Percentiles rank a stretch among this genome's conserved stretches.
Conservation (phyloP, 2,329 filamentous ascomycete species). For the Sporothrix inflata region DNA sequence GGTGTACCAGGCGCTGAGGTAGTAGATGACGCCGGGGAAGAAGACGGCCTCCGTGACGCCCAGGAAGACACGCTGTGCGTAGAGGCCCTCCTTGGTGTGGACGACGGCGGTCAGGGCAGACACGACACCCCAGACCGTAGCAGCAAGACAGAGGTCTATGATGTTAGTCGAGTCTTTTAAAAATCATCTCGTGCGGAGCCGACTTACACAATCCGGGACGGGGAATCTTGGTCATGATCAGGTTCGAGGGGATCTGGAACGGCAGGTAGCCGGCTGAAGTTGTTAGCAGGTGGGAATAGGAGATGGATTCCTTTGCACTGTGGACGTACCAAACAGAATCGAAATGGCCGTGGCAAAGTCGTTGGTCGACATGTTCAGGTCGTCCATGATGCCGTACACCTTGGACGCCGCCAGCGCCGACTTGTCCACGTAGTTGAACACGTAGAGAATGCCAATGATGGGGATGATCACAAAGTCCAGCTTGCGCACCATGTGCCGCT, state of each 20-base stretch:
- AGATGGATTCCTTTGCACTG: no score
- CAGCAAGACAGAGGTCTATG: conserved; percentile 23
- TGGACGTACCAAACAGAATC: conserved; percentile 65
- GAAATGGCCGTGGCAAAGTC: conserved; percentile 65
- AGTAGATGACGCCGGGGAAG: conserved; percentile 16
- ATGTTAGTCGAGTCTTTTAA: not conserved
- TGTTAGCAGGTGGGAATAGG: not conserved
- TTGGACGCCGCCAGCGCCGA: conserved; percentile 31
- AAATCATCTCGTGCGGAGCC: no score
- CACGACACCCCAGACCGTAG: conserved; percentile 30
- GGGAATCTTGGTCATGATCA: conserved; percentile 39
- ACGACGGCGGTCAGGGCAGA: not conserved
- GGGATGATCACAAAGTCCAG: conserved; percentile 31
- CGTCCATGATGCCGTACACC: conserved; percentile 30
- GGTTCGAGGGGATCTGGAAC: conserved; percentile 63
- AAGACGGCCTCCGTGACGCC: conserved; percentile 20
- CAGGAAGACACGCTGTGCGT: conserved; percentile 32
- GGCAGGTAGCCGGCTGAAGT: conserved; percentile 59
- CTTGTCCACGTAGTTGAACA: conserved; percentile 34
- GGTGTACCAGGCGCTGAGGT: conserved; percentile 29
- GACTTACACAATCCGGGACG: conserved; percentile 27
- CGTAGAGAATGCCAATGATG: conserved; percentile 27
- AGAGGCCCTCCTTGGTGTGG: conserved; percentile 27
- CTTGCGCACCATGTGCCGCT: conserved; percentile 32
- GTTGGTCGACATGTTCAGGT: conserved; percentile 39